Evolutionary conservation across 345 rosid species (phyloP), one percentile per base, ranked within the genome.

Genomic region (Eucalyptus brandiana): DNA sequence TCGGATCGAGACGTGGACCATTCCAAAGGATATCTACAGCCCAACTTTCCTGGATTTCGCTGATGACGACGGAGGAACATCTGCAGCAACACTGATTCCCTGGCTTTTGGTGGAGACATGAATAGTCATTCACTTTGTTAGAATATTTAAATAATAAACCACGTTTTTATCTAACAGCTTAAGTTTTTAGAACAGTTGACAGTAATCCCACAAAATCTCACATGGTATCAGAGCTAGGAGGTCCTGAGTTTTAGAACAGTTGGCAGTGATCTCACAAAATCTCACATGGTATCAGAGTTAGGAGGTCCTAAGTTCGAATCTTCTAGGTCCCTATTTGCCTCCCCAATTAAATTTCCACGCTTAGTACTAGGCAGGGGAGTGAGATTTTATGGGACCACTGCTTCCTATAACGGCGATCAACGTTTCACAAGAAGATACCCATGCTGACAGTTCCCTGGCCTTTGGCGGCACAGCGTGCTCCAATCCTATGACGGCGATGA

Each of bases 261-360:
- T 15, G 18, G 1, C 3, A 50, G 7, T 50, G 7, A 50, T 50
- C 3, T 0, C 53, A 50, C 3, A 50, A 50, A 50, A 50, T 50
- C 53, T 50, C 7, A 50, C 8, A 50, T n/a, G 7, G 3, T 49
- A 49, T 49, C 3, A 49, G 0, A 49, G 18, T 0, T 49, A 49
- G 1, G 51, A 49, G 51, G 1, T 49, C 51, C 0, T 49, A 3
- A 49, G 6, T 37, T 37, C 4, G 3, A 49, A 49, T 49, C 3
- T 49, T 49, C 0, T 1, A 2, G 18, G 3, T 3, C 48, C 18
- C 0, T 15, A 49, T 49, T 49, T 49, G 18, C 18, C 7, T 49
- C 18, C 18, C 7, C 0, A 49, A 49, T 49, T 49, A 49, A 49
- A 49, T 49, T 49, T 49, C 18, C 18, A 15, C 7, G 7, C 18